Evolutionary conservation across 768 basidiomycete species (phyloP).

Genomic region (Auricularia heimuer): DNA sequence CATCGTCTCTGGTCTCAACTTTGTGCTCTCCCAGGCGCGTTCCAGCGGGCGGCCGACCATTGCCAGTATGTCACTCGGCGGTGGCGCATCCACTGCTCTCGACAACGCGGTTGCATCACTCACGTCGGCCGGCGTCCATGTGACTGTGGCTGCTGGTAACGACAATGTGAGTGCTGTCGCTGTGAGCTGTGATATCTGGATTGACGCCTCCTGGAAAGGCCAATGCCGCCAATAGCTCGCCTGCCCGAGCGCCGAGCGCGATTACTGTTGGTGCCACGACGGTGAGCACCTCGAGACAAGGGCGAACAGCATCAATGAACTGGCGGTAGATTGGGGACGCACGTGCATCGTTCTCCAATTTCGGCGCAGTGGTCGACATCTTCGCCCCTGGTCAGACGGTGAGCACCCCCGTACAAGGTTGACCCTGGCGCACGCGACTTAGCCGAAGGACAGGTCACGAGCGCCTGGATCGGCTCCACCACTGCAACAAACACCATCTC

Average conservation of each 20-base stretch:
- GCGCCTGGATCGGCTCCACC: conserved; percentile 16
- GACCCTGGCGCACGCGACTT: background rate
- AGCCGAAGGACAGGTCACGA: background rate
- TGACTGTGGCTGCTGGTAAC: conserved; percentile 31
- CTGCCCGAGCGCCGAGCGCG: conserved; percentile 26
- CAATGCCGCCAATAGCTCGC: conserved; percentile 22
- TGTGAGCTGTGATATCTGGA: too few species aligned
- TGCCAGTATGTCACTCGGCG: conserved; percentile 31
- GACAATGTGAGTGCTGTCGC: conserved; percentile 8
- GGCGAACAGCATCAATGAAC: too few species aligned
- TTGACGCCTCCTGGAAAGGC: conserved; percentile 8
- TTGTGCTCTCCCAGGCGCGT: conserved; percentile 16
- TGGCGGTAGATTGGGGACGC: conserved; percentile 21
- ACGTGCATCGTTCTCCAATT: conserved; percentile 31
- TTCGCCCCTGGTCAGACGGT: conserved; percentile 31
- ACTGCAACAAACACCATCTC: conserved; percentile 28
- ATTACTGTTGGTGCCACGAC: conserved; percentile 32
- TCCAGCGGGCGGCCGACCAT: conserved; percentile 24
- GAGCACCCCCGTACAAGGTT: conserved; percentile 13
- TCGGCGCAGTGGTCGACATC: conserved; percentile 32
- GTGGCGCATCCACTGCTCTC: conserved; percentile 18
- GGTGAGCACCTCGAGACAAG: background rate
- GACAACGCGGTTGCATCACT: conserved; percentile 27
- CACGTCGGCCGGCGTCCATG: conserved; percentile 22
- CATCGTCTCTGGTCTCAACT: conserved; percentile 24